phyloP scores from a whole-genome alignment of 1,139 yeast species.

The Waltiozyma sp. region DNA sequence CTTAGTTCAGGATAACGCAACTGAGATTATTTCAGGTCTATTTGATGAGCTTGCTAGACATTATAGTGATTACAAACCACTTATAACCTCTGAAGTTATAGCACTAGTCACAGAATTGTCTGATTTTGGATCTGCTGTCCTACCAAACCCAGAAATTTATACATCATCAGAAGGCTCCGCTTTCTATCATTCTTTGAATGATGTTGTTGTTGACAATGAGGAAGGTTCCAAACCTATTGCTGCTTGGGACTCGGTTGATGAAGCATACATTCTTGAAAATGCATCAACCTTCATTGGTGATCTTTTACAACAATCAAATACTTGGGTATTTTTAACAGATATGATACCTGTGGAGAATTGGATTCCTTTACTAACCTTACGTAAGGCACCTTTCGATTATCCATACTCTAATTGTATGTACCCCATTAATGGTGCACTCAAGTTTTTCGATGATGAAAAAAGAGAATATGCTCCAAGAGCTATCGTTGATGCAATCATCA shows the following conservation, averaged over 20 bases:
- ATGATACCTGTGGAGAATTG: constrained; percentile 34
- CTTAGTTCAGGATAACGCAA: constrained; percentile 36
- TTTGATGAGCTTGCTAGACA: constrained; percentile 81
- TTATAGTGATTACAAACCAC: constrained; percentile 59
- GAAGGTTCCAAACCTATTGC: constrained; percentile 29
- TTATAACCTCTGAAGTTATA: constrained; percentile 41
- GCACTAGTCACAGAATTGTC: constrained; percentile 39
- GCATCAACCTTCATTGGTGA: constrained; percentile 33
- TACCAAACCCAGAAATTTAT: constrained; percentile 32
- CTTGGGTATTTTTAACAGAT: constrained; percentile 36
- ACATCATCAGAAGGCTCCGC: constrained; percentile 29
- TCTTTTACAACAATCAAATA: constrained; percentile 27
- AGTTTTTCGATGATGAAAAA: constrained; percentile 44
- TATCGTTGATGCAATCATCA: constrained; percentile 24
- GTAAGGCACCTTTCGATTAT: constrained; percentile 52
- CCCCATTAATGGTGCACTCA: constrained; percentile 42
- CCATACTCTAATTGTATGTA: constrained; percentile 43
- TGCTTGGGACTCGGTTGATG: constrained; percentile 42
- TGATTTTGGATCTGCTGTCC: constrained; percentile 22
- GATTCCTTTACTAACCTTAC: constrained; percentile 28
- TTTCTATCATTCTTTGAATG: constrained; percentile 31
- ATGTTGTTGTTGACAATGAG: constrained; percentile 28
- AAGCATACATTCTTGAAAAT: constrained; percentile 36
- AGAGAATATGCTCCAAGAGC: constrained; percentile 35
- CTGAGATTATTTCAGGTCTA: constrained; percentile 49